phyloP scores from a whole-genome alignment of 2,329 filamentous ascomycete species.

The Calonectria ilicicola region DNA sequence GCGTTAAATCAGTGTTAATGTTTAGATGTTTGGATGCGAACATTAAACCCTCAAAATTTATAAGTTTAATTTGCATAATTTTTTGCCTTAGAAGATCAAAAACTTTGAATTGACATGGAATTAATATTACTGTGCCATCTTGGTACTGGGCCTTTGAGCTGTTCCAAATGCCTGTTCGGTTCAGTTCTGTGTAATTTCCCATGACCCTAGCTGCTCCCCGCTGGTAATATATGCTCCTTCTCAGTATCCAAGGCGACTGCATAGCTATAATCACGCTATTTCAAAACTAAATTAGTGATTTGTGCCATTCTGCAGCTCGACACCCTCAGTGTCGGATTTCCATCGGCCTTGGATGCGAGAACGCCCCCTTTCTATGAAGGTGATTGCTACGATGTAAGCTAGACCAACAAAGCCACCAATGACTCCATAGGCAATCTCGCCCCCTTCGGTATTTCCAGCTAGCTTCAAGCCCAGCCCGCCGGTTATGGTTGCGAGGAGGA shows the following conservation, averaged over 20 bases:
- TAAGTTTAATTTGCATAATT: neutral
- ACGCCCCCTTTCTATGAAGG: neutral
- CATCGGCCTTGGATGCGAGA: neutral
- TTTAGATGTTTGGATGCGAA: neutral
- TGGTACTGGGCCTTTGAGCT: too few species aligned
- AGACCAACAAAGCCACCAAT: neutral
- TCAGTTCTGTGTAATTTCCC: neutral
- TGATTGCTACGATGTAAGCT: neutral
- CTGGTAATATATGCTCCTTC: neutral
- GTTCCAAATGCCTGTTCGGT: too few species aligned
- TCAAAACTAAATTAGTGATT: neutral
- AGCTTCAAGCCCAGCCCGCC: slow-evolving; percentile 1
- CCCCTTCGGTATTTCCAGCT: neutral
- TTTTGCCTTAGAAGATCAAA: neutral
- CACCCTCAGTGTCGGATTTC: neutral
- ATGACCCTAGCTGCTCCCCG: neutral
- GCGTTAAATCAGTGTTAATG: neutral
- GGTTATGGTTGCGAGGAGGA: neutral
- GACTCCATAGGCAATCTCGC: neutral
- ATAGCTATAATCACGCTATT: neutral
- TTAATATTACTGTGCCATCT: neutral
- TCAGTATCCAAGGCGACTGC: neutral
- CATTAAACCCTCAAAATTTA: too few species aligned
- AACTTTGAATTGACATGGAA: neutral
- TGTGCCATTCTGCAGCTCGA: neutral